Evolutionary conservation across 257 asterid species (phyloP).

Genomic region (Rhazya stricta): DNA sequence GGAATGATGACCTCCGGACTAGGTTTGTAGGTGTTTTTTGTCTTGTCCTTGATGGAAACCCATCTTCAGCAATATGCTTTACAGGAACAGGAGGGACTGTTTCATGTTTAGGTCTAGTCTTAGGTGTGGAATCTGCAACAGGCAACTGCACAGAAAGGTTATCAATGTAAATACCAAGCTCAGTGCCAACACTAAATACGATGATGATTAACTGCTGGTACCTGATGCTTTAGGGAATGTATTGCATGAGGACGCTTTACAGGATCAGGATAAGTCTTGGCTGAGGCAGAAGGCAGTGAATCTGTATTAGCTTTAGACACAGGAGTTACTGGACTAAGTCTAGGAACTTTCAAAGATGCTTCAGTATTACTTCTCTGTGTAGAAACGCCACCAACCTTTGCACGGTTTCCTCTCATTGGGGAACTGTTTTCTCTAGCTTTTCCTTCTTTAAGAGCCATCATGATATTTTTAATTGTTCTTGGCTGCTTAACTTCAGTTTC

Average conservation of each 20-base stretch:
- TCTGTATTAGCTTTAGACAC: conserved; percentile 44
- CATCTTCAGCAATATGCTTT: conserved; percentile 52
- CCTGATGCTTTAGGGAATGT: conserved; percentile 78
- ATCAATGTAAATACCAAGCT: conserved; percentile 15
- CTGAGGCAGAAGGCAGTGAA: conserved; percentile 30
- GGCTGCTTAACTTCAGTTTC: conserved; percentile 58
- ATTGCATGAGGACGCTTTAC: conserved; percentile 39
- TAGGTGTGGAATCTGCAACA: conserved; percentile 52
- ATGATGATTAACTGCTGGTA: conserved; percentile 20
- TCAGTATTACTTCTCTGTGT: conserved; percentile 42
- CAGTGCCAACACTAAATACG: not conserved
- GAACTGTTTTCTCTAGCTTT: conserved; percentile 73
- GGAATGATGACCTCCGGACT: conserved; percentile 45
- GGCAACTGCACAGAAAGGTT: conserved; percentile 46
- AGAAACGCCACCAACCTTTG: conserved; percentile 32
- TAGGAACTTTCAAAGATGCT: conserved; percentile 55
- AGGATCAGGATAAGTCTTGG: conserved; percentile 41
- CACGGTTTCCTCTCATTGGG: conserved; percentile 61
- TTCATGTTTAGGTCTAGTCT: conserved; percentile 62
- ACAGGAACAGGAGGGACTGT: conserved; percentile 43
- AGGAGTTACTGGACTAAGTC: conserved; percentile 30
- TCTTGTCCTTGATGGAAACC: conserved; percentile 41
- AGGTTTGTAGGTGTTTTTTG: conserved; percentile 61
- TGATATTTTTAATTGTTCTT: conserved; percentile 53
- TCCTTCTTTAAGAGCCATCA: conserved; percentile 86